Base-by-base conservation (phyloP, 2,329 filamentous ascomycete species). In the Pseudogymnoascus sp. region DNA sequence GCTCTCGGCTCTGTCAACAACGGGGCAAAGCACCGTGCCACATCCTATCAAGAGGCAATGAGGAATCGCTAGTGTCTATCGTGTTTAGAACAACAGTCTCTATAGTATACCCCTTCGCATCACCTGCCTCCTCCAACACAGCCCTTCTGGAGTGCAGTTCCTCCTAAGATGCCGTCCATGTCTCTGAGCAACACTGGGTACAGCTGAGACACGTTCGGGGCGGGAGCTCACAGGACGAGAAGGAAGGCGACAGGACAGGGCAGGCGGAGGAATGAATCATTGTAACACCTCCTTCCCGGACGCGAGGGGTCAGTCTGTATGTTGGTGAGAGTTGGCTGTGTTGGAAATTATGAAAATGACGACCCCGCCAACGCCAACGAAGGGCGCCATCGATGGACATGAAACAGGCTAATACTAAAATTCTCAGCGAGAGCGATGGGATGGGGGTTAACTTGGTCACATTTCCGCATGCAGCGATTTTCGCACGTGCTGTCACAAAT, bases 401-500 rank as follows among this genome's bases (percentile, higher is more conserved):
- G 45, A 52, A 52, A 52, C 45, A 52, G 25, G 31, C 45, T 52
- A 52, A 52, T 31, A 52, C 23, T 12, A 52, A 52, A 52, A 52
- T 31, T 52, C 45, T 52, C 45, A 52, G 45, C 25, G 14, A 52
- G 43, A 9, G 11, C 8, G 28, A 7, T 6, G 43, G 14, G 25
- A 31, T 16, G 45, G 45, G 18, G 18, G 4, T 14, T 5, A 52
- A 31, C 45, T 52, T 25, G 45, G 45, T 52, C 45, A 52, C 45
- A 52, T 52, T 52, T 52, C 45, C 45, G 45, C 6, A 52, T 52
- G 25, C 45, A 9, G 45, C 45, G 23, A 31, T 31, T 31, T 16
- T 52, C 45, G 45, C 45, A 52, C 45, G 45, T 52, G 45, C 45
- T 52, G 45, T 52, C 45, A 52, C 45, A 16, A 52, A 52, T 49